phyloP scores from a whole-genome alignment of 2,329 filamentous ascomycete genomes.

The Cercospora brassicicola region DNA sequence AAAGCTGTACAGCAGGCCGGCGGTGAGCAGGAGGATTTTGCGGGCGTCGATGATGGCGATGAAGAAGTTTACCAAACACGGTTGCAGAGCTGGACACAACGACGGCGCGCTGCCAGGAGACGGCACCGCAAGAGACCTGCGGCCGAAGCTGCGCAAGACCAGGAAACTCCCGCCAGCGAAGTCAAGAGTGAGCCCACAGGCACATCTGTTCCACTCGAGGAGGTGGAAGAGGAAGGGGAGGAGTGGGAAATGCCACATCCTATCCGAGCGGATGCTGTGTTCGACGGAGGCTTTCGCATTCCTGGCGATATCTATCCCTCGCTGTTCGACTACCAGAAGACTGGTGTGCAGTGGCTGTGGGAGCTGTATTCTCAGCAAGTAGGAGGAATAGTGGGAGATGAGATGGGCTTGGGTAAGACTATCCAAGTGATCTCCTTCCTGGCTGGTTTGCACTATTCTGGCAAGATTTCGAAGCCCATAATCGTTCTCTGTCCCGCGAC shows the following conservation, averaged over 20 bases:
- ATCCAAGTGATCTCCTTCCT: slow-evolving; percentile 79
- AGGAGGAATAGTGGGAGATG: slow-evolving; percentile 92
- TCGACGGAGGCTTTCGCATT: slow-evolving; percentile 74
- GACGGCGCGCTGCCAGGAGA: slow-evolving; percentile 61
- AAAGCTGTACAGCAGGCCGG: slow-evolving; percentile 31
- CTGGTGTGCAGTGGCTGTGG: slow-evolving; percentile 92
- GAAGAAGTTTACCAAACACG: slow-evolving; percentile 76
- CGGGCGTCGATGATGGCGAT: slow-evolving; percentile 81
- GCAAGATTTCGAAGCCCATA: slow-evolving; percentile 76
- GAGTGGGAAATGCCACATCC: slow-evolving; percentile 90
- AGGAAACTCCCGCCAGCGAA: not conserved
- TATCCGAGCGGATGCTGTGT: slow-evolving; percentile 70
- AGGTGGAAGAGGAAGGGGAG: slow-evolving; percentile 43
- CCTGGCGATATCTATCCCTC: slow-evolving; percentile 92
- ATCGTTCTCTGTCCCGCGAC: slow-evolving; percentile 93
- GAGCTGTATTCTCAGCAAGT: slow-evolving; percentile 87
- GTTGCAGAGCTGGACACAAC: slow-evolving; percentile 70
- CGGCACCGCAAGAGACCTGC: slow-evolving; percentile 29
- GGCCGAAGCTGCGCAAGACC: slow-evolving; percentile 17
- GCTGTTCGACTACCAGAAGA: slow-evolving; percentile 95
- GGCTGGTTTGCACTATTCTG: slow-evolving; percentile 88
- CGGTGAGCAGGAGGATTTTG: slow-evolving; percentile 54
- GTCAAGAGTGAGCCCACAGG: slow-evolving; percentile 29
- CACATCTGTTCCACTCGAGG: slow-evolving; percentile 40
- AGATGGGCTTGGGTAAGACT: slow-evolving; percentile 99